Percentiles rank a stretch among this genome's conserved stretches.
Evolutionary conservation across 2,329 filamentous ascomycete species (phyloP).

Genomic region (Fusarium papillatum): DNA sequence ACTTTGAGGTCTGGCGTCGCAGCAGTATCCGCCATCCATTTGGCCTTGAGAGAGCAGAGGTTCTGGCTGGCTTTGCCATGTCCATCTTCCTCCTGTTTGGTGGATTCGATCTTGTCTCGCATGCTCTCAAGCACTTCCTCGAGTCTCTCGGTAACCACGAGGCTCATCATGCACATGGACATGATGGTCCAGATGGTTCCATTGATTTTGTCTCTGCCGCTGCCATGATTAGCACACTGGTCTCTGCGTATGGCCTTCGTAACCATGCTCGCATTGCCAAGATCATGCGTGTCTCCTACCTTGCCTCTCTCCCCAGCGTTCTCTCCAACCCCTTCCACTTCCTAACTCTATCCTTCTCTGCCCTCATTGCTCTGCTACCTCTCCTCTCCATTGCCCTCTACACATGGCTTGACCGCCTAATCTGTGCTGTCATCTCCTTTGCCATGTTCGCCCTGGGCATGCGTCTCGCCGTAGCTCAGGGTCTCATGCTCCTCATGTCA

Average conservation of each 20-base stretch:
- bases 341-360: constrained; percentile 89
- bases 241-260: constrained; percentile 88
- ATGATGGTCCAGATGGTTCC: constrained; percentile 78
- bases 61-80: constrained; percentile 95
- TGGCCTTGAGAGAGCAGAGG: constrained; percentile 91
- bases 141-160: constrained; percentile 74
- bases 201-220: constrained; percentile 86
- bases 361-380: constrained; percentile 84
- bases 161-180: constrained; percentile 77
- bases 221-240: constrained; percentile 84
- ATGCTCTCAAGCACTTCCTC: constrained; percentile 93
- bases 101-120: constrained; percentile 94
- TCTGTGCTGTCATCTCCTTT: constrained; percentile 85
- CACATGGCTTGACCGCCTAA: constrained; percentile 84
- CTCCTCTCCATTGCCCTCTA: constrained; percentile 86
- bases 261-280: constrained; percentile 95
- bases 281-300: constrained; percentile 88
- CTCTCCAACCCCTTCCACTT: constrained; percentile 96
- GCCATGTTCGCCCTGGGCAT: constrained; percentile 92
- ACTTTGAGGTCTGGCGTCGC: constrained; percentile 98
- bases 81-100: constrained; percentile 98
- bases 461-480: constrained; percentile 87
- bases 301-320: constrained; percentile 86
- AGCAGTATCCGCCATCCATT: constrained; percentile 96
- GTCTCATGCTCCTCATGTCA: constrained; percentile 96